Evolutionary conservation across 2,329 filamentous ascomycete genomes (phyloP).

Genomic region (Alternaria atra): DNA sequence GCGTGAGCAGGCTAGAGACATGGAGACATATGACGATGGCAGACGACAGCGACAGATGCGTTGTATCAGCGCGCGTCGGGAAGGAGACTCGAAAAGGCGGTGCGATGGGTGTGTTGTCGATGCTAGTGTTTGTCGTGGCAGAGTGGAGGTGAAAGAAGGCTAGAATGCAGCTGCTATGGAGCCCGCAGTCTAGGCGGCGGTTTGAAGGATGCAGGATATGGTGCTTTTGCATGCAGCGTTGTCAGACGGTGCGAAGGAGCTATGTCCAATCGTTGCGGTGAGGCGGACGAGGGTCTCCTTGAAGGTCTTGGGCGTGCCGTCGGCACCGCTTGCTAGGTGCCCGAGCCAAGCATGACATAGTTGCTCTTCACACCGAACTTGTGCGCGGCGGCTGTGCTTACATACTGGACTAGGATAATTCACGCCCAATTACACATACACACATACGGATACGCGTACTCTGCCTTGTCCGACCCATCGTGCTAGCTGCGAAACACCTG

Average conservation of each 20-base stretch:
- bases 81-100: conserved; percentile 12
- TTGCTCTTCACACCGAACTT: conserved; percentile 13
- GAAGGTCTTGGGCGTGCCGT: conserved; percentile 7
- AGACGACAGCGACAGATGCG: conserved; percentile 5
- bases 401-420: conserved; percentile 3
- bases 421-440: conserved; percentile 19
- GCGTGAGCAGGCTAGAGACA: conserved; percentile 41
- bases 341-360: conserved; percentile 25
- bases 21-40: conserved; percentile 19
- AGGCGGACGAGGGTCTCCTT: conserved; percentile 17
- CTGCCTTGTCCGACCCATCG: conserved; percentile 13
- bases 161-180: conserved; percentile 9
- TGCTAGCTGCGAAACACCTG: conserved; percentile 3
- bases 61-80: conserved; percentile 13
- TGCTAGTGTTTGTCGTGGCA: conserved; percentile 19
- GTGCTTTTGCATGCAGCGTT: conserved; percentile 5
- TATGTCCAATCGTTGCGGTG: conserved; percentile 15
- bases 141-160: conserved; percentile 17
- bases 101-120: conserved; percentile 17
- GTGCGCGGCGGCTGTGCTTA: conserved; percentile 5
- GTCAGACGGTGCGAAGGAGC: conserved; percentile 13
- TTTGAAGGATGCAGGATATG: conserved; percentile 6
- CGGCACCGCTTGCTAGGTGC: conserved; percentile 6
- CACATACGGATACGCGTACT: conserved; percentile 18
- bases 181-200: conserved; percentile 7